Conservation (phyloP, 2,329 filamentous ascomycete genomes). For the Aspergillus tanneri region DNA sequence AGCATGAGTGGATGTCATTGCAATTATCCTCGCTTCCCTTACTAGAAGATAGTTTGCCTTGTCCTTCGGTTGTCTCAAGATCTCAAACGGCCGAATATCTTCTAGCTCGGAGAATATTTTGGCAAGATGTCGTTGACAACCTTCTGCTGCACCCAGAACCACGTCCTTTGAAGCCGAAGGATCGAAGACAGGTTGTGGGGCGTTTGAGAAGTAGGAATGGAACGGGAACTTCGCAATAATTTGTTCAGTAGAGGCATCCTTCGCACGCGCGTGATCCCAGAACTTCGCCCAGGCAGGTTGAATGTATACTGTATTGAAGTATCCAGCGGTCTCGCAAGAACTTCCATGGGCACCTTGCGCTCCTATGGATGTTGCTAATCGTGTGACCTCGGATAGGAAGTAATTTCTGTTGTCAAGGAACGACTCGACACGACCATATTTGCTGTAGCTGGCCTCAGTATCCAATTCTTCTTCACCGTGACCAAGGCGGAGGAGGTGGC, state of each 20-base stretch:
- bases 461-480: slow-evolving; percentile 94
- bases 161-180: slow-evolving; percentile 62
- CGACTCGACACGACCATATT: slow-evolving; percentile 89
- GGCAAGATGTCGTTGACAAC: slow-evolving; percentile 83
- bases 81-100: slow-evolving; percentile 92
- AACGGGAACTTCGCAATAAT: slow-evolving; percentile 81
- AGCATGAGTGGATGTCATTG: slow-evolving; percentile 98
- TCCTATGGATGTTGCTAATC: slow-evolving; percentile 77
- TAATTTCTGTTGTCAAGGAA: slow-evolving; percentile 83
- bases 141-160: slow-evolving; percentile 72
- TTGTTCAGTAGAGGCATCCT: slow-evolving; percentile 58
- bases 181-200: slow-evolving; percentile 82
- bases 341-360: slow-evolving; percentile 93
- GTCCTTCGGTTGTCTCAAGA: slow-evolving; percentile 81
- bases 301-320: slow-evolving; percentile 92
- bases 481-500: slow-evolving; percentile 86
- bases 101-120: slow-evolving; percentile 91
- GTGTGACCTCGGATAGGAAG: slow-evolving; percentile 79
- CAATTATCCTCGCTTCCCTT: slow-evolving; percentile 94
- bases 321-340: slow-evolving; percentile 93
- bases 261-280: slow-evolving; percentile 61
- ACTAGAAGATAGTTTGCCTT: slow-evolving; percentile 94
- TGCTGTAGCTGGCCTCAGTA: slow-evolving; percentile 84
- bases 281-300: slow-evolving; percentile 87
- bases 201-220: slow-evolving; percentile 79